These are phyloP conservation scores for Aspergillus haitiensis DNA, from an alignment of 495 filamentous ascomycete species.

Conservation along the genomic window DNA sequence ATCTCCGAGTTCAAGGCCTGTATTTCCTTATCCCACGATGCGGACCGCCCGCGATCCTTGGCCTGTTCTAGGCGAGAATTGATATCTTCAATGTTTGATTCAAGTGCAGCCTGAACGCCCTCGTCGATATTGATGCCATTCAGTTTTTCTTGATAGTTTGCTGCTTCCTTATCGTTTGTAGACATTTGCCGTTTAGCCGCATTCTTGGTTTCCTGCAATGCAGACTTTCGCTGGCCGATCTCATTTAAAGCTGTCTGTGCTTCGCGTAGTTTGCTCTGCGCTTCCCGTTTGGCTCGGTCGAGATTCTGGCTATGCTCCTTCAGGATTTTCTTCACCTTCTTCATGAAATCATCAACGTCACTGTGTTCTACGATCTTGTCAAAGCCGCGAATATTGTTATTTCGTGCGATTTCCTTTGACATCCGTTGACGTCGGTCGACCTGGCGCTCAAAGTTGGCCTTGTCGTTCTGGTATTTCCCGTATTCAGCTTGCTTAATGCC, in stretches of 20 bases:
- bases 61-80: constrained; percentile 60
- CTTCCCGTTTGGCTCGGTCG: constrained; percentile 70
- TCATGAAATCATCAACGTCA: constrained; percentile 73
- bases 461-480: constrained; percentile 82
- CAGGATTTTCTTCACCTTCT: constrained; percentile 68
- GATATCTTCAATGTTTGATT: constrained; percentile 69
- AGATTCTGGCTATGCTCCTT: constrained; percentile 76
- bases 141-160: constrained; percentile 61
- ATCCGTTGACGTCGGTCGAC: constrained; percentile 65
- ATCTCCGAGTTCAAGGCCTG: constrained; percentile 61
- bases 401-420: constrained; percentile 73
- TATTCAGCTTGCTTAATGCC: constrained; percentile 76
- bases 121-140: constrained; percentile 77
- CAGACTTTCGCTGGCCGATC: constrained; percentile 66
- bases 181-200: constrained; percentile 66
- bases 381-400: constrained; percentile 82
- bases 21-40: constrained; percentile 68
- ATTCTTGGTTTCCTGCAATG: constrained; percentile 67
- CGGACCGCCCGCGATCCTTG: constrained; percentile 58
- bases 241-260: constrained; percentile 66
- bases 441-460: constrained; percentile 80
- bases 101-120: constrained; percentile 71
- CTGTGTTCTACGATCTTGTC: constrained; percentile 73
- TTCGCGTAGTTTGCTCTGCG: constrained; percentile 65
- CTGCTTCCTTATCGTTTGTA: constrained; percentile 65